Base-by-base conservation (phyloP, 1,139 yeast genomes). In the Suhomyces choctaworum region DNA sequence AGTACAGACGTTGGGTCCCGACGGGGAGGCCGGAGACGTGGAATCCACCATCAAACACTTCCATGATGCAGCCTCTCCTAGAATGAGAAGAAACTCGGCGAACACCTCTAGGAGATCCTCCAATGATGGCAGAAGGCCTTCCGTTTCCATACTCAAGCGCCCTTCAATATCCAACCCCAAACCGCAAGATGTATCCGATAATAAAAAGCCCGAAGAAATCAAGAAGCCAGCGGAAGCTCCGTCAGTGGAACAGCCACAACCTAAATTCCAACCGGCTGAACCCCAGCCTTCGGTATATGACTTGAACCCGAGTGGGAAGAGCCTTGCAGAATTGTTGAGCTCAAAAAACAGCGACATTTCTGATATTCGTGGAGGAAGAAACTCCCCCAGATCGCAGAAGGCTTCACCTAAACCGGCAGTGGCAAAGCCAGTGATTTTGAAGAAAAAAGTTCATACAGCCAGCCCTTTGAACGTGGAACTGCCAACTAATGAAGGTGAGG, bases 1-100 rank as follows among this genome's bases (percentile, higher is more conserved):
- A 0, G 69, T 76, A 33, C 73, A 71, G 50, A 77, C 80, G 2
- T 45, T 73, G 24, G 78, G 74, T 0, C 56, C 60, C 12, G 56
- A 51, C 11, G 54, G 47, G 11, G 46, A 42, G 16, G 27, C 37
- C 7, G 39, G 42, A 4, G 51, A 51, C 31, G 44, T 45, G n/a
- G 52, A 52, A 32, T 37, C 41, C 9, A 44, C 47, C 2, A 28
- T 34, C 40, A 33, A 44, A 42, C 44, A 47, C 45, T 46, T 42
- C 38, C 39, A 49, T 7, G 43, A 47, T 16, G 34, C 37, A 9
- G 36, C 32, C 1, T 33, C 46, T 14, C 42, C 44, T 8, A 41
- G 32, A 21, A 33, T 48, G 10, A 44, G 56, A 24, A 43, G 57
- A 36, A 37, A 32, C 31, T 41, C 48, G 16, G 16, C 34, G n/a